phyloP scores from a whole-genome alignment of 192 early-diverging fungal genomes.

The Coemansia sp. region DNA sequence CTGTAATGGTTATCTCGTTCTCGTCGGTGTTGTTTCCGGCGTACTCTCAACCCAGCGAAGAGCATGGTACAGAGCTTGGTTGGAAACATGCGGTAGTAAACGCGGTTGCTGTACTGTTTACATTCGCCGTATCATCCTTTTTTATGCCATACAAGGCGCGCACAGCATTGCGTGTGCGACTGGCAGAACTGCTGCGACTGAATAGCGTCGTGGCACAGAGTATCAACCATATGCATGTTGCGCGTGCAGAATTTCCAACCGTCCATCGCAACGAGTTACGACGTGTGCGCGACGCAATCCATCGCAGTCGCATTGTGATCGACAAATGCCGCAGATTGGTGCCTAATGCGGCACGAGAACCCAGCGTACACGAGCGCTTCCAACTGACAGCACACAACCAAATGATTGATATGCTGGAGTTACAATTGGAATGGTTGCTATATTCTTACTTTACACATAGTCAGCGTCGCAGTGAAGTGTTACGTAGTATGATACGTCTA shows the following conservation, averaged over 20 bases:
- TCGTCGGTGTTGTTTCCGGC: constrained; percentile 35
- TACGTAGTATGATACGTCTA: constrained; percentile 25
- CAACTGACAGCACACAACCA: constrained; percentile 19
- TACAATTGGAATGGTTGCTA: constrained; percentile 47
- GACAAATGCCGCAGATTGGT: constrained; percentile 30
- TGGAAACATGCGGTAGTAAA: constrained; percentile 45
- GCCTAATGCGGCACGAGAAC: constrained; percentile 26
- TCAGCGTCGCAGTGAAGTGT: not conserved
- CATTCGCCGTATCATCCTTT: constrained; percentile 27
- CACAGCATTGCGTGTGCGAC: constrained; percentile 23
- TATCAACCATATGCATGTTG: constrained; percentile 46
- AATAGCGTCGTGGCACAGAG: constrained; percentile 31
- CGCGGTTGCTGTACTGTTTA: constrained; percentile 31
- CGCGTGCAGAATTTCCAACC: constrained; percentile 28
- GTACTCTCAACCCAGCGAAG: constrained; percentile 1
- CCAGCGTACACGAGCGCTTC: constrained; percentile 43
- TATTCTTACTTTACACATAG: constrained; percentile 43
- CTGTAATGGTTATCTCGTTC: constrained; percentile 40
- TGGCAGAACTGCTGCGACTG: constrained; percentile 33
- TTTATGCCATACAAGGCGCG: constrained; percentile 49
- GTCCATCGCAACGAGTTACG: constrained; percentile 22
- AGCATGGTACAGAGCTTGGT: constrained; percentile 18
- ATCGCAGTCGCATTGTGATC: constrained; percentile 26
- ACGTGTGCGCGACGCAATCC: constrained; percentile 13
- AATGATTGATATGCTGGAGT: constrained; percentile 37